Evolutionary conservation across 2,329 filamentous ascomycete species (phyloP), one percentile per base, ranked within the genome.

Genomic region (Stemphylium vesicarium): DNA sequence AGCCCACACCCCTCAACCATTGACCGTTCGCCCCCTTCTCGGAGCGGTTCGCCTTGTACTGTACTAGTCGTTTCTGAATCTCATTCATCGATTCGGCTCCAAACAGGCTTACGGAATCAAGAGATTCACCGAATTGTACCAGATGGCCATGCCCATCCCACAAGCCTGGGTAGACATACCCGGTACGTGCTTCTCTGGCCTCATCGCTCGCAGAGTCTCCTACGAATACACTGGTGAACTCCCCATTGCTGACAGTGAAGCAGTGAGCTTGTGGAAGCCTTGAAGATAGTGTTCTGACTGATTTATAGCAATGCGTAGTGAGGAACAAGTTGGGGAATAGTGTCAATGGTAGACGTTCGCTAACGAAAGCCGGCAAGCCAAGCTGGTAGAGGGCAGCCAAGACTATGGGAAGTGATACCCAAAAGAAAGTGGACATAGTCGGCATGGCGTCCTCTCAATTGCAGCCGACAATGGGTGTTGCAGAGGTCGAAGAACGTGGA

Each of bases 101-200:
- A 63, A 89, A 88, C 2, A 91, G 74, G 62, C 87, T 81, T 0
- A 87, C 87, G 4, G 85, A 87, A 63, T 87, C 82, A 33, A 90
- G 75, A 64, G 88, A 87, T 72, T 90, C 86, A 45, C 85, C 88
- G 68, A 88, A 89, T 62, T 84, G 81, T 15, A 87, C 69, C 42
- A 90, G 75, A 67, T 90, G 88, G 0, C 86, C 88, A 69, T 90
- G 88, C 0, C 86, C 87, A 60, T 91, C 88, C 84, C 87, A 90
- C 1, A 91, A 77, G 0, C 88, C 88, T 0, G 88, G 88, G 22
- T 89, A 82, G 1, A 83, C 86, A 61, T 84, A 81, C 0, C 85
- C 86, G 4, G 72, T 61, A 13, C 65, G 65, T 18, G 53, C 59
- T 11, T 77, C 26, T 22, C 29, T 41, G 16, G 18, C 32, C 11